Conservation (phyloP, 495 filamentous ascomycete genomes). For the Penicillium maclennaniae region DNA sequence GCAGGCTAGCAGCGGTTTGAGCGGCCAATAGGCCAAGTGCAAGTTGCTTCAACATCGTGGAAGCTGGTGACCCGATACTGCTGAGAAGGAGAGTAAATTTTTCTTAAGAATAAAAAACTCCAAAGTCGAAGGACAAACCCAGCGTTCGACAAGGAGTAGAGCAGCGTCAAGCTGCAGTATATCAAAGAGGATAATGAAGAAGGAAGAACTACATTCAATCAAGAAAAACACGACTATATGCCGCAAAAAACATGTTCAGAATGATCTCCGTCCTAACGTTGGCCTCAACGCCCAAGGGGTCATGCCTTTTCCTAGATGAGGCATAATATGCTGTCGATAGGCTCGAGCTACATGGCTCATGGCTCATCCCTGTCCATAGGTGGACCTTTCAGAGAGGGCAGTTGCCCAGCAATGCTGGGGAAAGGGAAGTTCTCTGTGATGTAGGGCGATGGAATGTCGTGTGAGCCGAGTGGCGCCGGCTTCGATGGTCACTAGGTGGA, state of each 20-base stretch:
- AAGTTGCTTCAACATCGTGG: conserved; percentile 29
- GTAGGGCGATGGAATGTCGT: conserved; percentile 13
- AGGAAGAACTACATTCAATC: too few species aligned
- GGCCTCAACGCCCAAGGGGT: not conserved
- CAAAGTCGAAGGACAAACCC: not conserved
- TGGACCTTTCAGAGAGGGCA: conserved; percentile 1
- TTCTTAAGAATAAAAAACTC: not conserved
- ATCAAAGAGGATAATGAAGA: not conserved
- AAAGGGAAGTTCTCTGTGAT: not conserved
- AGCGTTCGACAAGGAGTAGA: not conserved
- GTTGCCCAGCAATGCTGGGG: not conserved
- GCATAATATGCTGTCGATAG: not conserved
- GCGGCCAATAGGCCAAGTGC: conserved; percentile 32
- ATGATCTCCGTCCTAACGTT: conserved; percentile 5
- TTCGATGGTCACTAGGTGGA: not conserved
- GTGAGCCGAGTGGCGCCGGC: conserved; percentile 1
- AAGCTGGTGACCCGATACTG: not conserved
- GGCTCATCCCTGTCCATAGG: conserved; percentile 8
- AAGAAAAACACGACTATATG: not conserved
- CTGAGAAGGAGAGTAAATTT: not conserved
- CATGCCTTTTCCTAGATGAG: not conserved
- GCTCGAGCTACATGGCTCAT: conserved; percentile 5
- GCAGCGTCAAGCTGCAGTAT: not conserved
- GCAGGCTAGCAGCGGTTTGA: conserved; percentile 25
- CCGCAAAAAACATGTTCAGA: conserved; percentile 1